Percentiles rank a stretch among this genome's conserved stretches.
These are phyloP conservation scores for Eudorina sp. DNA, from an alignment of 139 green algal genomes.

Conservation along the genomic window DNA sequence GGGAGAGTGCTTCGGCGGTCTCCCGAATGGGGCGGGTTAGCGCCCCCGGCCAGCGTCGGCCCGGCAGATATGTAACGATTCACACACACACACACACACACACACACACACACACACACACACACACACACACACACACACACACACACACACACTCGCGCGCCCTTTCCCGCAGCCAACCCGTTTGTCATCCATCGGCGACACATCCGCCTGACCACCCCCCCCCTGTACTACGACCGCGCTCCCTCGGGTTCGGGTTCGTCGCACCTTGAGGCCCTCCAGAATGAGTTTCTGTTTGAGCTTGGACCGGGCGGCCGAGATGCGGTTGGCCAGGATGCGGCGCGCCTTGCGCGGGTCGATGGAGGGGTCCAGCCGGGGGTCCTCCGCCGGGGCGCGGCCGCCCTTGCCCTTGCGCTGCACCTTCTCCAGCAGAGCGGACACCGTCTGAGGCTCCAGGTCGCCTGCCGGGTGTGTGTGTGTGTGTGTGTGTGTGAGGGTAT, in stretches of 20 bases:
- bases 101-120: too few species aligned
- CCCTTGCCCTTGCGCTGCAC: conserved; percentile 75
- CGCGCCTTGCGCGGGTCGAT: conserved; percentile 82
- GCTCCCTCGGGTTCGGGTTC: too few species aligned
- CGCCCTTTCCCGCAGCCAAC: too few species aligned
- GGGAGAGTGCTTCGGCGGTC: too few species aligned
- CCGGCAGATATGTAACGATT: too few species aligned
- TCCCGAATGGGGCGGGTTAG: too few species aligned
- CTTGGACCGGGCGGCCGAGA: conserved; percentile 81
- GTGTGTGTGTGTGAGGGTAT: neutral
- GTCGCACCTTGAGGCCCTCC: conserved; percentile 50
- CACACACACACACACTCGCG: too few species aligned
- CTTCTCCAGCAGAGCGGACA: conserved; percentile 33
- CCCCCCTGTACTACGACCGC: neutral
- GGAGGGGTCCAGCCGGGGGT: conserved; percentile 85
- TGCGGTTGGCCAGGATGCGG: conserved; percentile 86
- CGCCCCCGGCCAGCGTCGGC: too few species aligned
- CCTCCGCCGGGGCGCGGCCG: conserved; percentile 76
- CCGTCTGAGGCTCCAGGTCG: conserved; percentile 21
- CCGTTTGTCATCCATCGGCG: too few species aligned
- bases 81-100: too few species aligned
- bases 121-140: too few species aligned
- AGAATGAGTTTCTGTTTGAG: conserved; percentile 78
- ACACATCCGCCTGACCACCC: neutral
- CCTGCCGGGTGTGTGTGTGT: neutral